Evolutionary conservation across 768 basidiomycete genomes (phyloP).

Genomic region (Boletus subcaerulescens): DNA sequence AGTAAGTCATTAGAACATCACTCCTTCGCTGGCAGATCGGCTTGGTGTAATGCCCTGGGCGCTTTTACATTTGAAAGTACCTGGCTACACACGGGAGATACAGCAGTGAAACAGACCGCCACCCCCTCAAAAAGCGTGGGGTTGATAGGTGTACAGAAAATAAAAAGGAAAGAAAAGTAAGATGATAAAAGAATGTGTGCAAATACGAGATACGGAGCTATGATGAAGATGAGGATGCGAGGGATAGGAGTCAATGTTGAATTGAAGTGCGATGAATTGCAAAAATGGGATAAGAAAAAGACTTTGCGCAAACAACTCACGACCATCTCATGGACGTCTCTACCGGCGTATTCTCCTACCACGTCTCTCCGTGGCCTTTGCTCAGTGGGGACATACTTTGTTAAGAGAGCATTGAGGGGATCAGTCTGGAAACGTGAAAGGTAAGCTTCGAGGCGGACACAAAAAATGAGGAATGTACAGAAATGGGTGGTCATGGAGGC

Average conservation of each 20-base stretch:
- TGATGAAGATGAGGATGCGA: constrained; percentile 11
- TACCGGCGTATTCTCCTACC: constrained; percentile 68
- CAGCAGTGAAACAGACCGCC: constrained; percentile 19
- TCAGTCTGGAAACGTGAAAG: constrained; percentile 56
- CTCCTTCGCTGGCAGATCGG: not conserved
- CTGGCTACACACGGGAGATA: constrained; percentile 20
- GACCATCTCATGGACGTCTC: constrained; percentile 75
- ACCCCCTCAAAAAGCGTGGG: constrained; percentile 1
- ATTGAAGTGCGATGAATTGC: not conserved
- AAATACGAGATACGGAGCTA: constrained; percentile 21
- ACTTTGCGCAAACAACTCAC: constrained; percentile 46
- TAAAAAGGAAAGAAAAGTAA: constrained; percentile 15
- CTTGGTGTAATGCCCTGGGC: not conserved
- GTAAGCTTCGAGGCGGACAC: constrained; percentile 3
- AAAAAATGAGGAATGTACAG: not conserved
- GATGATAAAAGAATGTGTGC: constrained; percentile 17
- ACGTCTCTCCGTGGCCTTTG: constrained; percentile 70
- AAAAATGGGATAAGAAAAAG: constrained; percentile 2
- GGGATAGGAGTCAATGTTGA: constrained; percentile 7
- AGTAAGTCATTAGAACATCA: constrained; percentile 14
- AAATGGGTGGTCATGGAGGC: constrained; percentile 3
- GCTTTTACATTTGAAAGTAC: constrained; percentile 17
- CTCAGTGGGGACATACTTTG: constrained; percentile 82
- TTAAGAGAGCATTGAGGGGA: constrained; percentile 74
- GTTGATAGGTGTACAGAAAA: constrained; percentile 25